These are phyloP conservation scores for Chenopodium formosanum DNA, from an alignment of 148 eudicot genomes.

Conservation along the genomic window DNA sequence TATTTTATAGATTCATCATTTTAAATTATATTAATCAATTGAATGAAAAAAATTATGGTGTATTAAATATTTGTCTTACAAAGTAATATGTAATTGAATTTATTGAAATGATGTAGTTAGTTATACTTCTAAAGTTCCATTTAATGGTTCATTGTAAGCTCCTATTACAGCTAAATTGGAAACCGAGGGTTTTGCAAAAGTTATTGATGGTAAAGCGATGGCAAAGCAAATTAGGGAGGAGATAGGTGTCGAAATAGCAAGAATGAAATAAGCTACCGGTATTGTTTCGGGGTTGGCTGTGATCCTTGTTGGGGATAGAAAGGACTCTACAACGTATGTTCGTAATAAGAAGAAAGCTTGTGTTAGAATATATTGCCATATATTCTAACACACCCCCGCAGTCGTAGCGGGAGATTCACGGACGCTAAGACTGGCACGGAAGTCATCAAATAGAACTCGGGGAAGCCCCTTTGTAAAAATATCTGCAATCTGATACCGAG, in stretches of 20 bases:
- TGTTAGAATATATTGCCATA: no score
- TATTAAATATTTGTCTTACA: no score
- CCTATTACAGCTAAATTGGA: constrained; percentile 49
- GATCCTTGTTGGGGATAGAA: constrained; percentile 84
- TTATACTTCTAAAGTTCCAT: background rate
- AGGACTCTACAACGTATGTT: constrained; percentile 90
- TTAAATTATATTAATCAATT: no score
- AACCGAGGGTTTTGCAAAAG: constrained; percentile 52
- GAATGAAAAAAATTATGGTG: no score
- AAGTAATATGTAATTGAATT: background rate
- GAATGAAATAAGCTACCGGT: constrained; percentile 74
- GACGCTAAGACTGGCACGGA: no score
- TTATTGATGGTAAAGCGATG: constrained; percentile 77
- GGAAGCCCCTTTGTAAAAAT: no score
- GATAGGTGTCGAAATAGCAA: constrained; percentile 62
- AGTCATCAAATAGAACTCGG: no score
- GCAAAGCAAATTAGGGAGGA: constrained; percentile 81
- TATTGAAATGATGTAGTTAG: background rate
- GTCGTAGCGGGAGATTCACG: no score
- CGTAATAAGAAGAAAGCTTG: constrained; percentile 71
- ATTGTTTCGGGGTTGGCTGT: constrained; percentile 92
- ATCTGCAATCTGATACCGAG: no score
- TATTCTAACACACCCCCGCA: no score
- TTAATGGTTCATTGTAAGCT: background rate
- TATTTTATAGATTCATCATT: no score